A percentile compares a stretch with the other conserved stretches of the same genome.
These are phyloP conservation scores for Penicillium desertorum DNA, from an alignment of 495 filamentous ascomycete genomes.

Conservation along the genomic window DNA sequence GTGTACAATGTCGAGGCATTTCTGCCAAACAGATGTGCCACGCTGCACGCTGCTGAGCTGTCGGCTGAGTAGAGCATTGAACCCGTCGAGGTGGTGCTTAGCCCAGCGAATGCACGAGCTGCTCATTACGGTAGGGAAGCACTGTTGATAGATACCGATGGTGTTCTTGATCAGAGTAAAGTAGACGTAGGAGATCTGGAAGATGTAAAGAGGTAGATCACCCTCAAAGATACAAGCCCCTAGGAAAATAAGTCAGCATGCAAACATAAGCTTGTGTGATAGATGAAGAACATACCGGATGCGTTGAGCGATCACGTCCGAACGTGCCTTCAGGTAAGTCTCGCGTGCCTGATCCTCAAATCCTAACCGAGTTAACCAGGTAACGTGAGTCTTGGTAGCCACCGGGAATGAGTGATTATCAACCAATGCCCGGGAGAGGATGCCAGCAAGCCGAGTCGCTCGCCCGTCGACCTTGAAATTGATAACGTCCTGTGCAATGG, in stretches of 20 bases:
- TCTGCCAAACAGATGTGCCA: constrained; percentile 67
- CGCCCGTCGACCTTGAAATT: constrained; percentile 85
- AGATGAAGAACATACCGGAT: constrained; percentile 62
- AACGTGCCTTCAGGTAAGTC: constrained; percentile 77
- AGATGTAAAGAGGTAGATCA: constrained; percentile 86
- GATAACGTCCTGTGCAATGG: constrained; percentile 83
- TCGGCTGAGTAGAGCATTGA: constrained; percentile 76
- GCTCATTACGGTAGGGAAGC: constrained; percentile 82
- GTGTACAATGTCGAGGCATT: constrained; percentile 79
- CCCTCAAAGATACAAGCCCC: constrained; percentile 91
- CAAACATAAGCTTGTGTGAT: neutral
- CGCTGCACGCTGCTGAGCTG: constrained; percentile 80
- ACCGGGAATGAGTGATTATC: constrained; percentile 68
- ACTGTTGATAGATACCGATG: constrained; percentile 80
- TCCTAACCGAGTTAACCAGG: constrained; percentile 80
- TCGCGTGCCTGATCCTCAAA: constrained; percentile 88
- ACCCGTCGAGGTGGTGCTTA: constrained; percentile 85
- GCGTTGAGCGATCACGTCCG: constrained; percentile 72
- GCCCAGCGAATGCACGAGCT: constrained; percentile 96
- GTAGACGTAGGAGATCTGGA: constrained; percentile 93
- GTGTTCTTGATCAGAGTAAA: constrained; percentile 94
- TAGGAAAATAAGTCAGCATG: constrained; percentile 42
- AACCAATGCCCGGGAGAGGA: constrained; percentile 71
- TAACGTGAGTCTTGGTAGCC: constrained; percentile 71
- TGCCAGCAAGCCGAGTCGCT: constrained; percentile 70